These are phyloP conservation scores for Zopfia rhizophila DNA, from an alignment of 2,329 filamentous ascomycete genomes.

Conservation along the genomic window DNA sequence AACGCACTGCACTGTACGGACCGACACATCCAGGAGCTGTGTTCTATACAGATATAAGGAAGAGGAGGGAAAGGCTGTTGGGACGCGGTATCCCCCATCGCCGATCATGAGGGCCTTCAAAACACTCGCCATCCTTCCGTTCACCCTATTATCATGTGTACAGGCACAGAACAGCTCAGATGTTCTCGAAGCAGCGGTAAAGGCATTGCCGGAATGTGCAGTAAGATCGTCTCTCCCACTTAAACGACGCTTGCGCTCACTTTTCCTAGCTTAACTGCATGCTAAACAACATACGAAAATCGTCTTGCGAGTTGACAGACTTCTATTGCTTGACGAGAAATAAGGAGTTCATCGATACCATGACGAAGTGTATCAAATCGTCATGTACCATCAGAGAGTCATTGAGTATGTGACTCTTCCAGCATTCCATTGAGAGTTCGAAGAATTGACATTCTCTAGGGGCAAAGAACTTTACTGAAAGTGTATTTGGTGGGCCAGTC, in stretches of 20 bases:
- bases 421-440: constrained; percentile 1
- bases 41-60: no score
- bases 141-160: constrained; percentile 3
- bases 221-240: no score
- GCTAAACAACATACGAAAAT: constrained; percentile 28
- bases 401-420: constrained; percentile 29
- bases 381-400: constrained; percentile 37
- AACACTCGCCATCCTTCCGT: background rate
- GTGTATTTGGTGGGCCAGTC: constrained; percentile 46
- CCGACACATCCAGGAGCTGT: no score
- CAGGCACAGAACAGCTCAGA: constrained; percentile 8
- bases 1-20: no score
- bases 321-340: constrained; percentile 36
- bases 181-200: constrained; percentile 1
- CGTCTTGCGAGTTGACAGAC: constrained; percentile 36
- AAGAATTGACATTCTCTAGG: constrained; percentile 28
- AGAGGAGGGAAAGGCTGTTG: no score
- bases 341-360: constrained; percentile 22
- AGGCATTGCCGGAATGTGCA: constrained; percentile 3
- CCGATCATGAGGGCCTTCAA: no score
- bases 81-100: no score
- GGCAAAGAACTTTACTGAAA: constrained; percentile 54
- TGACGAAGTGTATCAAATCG: constrained; percentile 31
- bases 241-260: no score
- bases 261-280: constrained; percentile 34